A percentile compares a stretch with the other conserved stretches of the same genome.
Evolutionary conservation across 1,139 yeast species (phyloP).

Genomic region (Zygoascus meyerae): DNA sequence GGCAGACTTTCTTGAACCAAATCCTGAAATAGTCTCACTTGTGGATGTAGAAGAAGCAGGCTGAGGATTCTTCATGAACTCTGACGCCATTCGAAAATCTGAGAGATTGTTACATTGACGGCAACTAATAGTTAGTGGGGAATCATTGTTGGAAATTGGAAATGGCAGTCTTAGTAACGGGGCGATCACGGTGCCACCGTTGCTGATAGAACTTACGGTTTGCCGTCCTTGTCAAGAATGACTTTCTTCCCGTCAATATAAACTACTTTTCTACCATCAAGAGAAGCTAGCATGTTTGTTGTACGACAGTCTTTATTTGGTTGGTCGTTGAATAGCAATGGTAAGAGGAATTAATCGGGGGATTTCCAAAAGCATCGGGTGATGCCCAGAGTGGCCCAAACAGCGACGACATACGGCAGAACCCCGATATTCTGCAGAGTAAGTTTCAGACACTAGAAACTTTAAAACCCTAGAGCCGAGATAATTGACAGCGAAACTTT

Average conservation of each 20-base stretch:
- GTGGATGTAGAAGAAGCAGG: background rate
- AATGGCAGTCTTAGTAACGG: constrained; percentile 4
- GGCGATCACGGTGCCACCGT: constrained; percentile 7
- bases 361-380: too few species aligned
- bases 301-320: too few species aligned
- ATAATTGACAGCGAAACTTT: too few species aligned
- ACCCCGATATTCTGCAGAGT: too few species aligned
- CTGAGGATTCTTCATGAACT: constrained; percentile 8
- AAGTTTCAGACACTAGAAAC: too few species aligned
- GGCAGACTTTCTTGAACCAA: background rate
- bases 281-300: too few species aligned
- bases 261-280: constrained; percentile 9
- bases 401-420: too few species aligned
- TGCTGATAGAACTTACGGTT: constrained; percentile 64
- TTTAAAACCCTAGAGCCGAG: too few species aligned
- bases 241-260: constrained; percentile 54
- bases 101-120: constrained; percentile 74
- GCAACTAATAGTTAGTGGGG: constrained; percentile 42
- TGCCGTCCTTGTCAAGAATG: constrained; percentile 79
- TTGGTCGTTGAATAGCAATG: too few species aligned
- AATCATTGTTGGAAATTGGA: background rate
- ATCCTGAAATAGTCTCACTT: background rate
- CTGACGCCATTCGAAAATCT: constrained; percentile 61
- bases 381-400: too few species aligned
- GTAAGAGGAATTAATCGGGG: too few species aligned